These are phyloP conservation scores for Carex parvula DNA, from an alignment of 176 grass and related monocot species.

Conservation along the genomic window DNA sequence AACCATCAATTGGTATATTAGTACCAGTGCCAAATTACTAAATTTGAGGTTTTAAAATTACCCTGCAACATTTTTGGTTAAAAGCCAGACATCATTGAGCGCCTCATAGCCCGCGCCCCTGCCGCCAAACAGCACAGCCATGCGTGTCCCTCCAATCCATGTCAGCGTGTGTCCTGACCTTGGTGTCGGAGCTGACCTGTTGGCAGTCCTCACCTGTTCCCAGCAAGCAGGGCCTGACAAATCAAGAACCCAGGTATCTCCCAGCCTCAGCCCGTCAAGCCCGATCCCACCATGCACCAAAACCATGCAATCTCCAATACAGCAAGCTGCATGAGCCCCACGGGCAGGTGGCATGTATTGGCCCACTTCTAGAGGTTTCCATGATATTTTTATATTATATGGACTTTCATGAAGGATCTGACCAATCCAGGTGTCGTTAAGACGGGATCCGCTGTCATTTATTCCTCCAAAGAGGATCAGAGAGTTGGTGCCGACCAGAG, in stretches of 20 bases:
- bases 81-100: slow-evolving; percentile 94
- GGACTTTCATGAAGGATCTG: slow-evolving; percentile 50
- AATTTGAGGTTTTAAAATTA: neutral
- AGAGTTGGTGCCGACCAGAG: slow-evolving; percentile 33
- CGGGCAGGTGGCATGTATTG: slow-evolving; percentile 51
- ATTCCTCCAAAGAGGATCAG: slow-evolving; percentile 91
- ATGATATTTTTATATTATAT: slow-evolving; percentile 46
- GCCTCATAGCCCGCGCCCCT: slow-evolving; percentile 80
- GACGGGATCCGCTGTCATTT: slow-evolving; percentile 61
- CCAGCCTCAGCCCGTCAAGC: slow-evolving; percentile 53
- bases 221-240: slow-evolving; percentile 69
- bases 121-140: slow-evolving; percentile 81
- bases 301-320: slow-evolving; percentile 39
- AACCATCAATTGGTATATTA: neutral
- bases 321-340: slow-evolving; percentile 89
- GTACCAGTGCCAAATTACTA: neutral
- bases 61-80: slow-evolving; percentile 40
- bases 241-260: slow-evolving; percentile 93
- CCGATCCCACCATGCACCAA: slow-evolving; percentile 72
- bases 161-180: slow-evolving; percentile 87
- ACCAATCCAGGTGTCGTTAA: slow-evolving; percentile 89
- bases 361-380: slow-evolving; percentile 69
- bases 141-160: slow-evolving; percentile 52
- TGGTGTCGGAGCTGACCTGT: slow-evolving; percentile 48
- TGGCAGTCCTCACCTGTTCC: slow-evolving; percentile 44